A percentile compares a stretch with the other conserved stretches of the same genome.
phyloP scores from a whole-genome alignment of 2,329 filamentous ascomycete species.

The Talaromyces sp. region DNA sequence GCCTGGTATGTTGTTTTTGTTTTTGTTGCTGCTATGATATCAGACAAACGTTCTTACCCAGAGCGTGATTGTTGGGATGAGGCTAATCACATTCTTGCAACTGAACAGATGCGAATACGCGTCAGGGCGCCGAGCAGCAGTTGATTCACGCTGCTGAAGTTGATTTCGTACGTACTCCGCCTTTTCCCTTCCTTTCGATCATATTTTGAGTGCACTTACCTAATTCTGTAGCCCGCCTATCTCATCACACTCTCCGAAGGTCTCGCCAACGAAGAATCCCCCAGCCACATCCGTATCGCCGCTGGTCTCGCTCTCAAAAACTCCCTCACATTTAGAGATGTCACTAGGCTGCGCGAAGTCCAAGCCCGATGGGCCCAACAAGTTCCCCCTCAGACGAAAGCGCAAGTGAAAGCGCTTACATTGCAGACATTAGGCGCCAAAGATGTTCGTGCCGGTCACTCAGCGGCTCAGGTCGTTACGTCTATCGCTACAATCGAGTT shows the following conservation, averaged over 20 bases:
- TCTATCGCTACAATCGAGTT: conserved; percentile 94
- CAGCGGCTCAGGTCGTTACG: conserved; percentile 91
- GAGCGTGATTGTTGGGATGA: not conserved
- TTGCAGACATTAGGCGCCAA: conserved; percentile 79
- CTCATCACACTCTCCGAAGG: conserved; percentile 88
- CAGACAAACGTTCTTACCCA: not conserved
- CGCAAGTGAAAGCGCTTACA: conserved; percentile 83
- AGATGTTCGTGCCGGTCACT: conserved; percentile 79
- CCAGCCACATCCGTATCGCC: conserved; percentile 83
- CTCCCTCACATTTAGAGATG: conserved; percentile 92
- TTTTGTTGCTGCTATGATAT: not conserved
- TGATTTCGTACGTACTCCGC: conserved; percentile 74
- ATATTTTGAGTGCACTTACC: conserved; percentile 15
- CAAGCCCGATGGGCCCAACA: conserved; percentile 90
- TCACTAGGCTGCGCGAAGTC: conserved; percentile 78
- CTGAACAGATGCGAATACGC: conserved; percentile 75
- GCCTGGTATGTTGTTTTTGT: conserved; percentile 66
- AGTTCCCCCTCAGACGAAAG: conserved; percentile 78
- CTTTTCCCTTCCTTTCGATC: not conserved
- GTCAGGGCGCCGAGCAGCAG: conserved; percentile 90
- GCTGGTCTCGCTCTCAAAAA: conserved; percentile 98
- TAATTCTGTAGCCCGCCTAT: conserved; percentile 71
- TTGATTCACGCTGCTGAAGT: conserved; percentile 87
- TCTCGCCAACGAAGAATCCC: conserved; percentile 83
- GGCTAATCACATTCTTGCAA: conserved; percentile 3